A percentile compares a stretch with the other conserved stretches of the same genome.
phyloP scores from a whole-genome alignment of 2,329 filamentous ascomycete species.

The Monosporascus sp. region DNA sequence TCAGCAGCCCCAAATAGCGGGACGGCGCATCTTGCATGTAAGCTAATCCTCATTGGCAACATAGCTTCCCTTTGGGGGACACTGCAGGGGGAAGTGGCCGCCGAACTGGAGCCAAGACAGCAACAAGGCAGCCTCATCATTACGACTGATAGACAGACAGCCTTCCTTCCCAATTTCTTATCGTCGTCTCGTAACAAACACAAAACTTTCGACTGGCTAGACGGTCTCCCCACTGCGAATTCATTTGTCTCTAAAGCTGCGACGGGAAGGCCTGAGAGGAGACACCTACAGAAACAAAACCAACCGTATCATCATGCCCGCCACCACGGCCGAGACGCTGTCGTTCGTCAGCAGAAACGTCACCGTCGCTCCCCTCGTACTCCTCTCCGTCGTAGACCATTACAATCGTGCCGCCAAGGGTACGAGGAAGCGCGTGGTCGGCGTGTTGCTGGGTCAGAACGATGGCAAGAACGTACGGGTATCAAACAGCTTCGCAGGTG shows the following conservation, averaged over 20 bases:
- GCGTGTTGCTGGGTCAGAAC: constrained; percentile 91
- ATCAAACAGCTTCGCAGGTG: constrained; percentile 98
- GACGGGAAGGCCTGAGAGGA: background rate
- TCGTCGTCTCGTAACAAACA: background rate
- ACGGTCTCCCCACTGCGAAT: too few relatives aligned
- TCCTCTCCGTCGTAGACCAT: constrained; percentile 96
- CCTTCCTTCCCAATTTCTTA: constrained; percentile 2
- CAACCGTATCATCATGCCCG: constrained; percentile 64
- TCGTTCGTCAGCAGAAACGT: constrained; percentile 92
- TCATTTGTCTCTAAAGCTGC: too few relatives aligned
- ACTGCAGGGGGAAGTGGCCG: too few relatives aligned
- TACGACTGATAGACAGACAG: constrained; percentile 2
- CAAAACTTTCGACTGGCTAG: too few relatives aligned
- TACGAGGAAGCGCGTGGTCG: constrained; percentile 81
- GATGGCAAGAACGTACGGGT: constrained; percentile 94
- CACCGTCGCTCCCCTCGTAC: constrained; percentile 93
- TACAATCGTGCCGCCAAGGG: constrained; percentile 92
- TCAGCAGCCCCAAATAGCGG: background rate
- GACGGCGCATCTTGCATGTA: background rate
- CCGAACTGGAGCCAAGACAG: too few relatives aligned
- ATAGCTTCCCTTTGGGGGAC: background rate
- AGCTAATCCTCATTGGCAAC: background rate
- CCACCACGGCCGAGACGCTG: constrained; percentile 93
- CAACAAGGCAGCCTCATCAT: constrained; percentile 3
- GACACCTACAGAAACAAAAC: background rate